Conservation (phyloP, 75 land plant species). For the Gnetum montanum region DNA sequence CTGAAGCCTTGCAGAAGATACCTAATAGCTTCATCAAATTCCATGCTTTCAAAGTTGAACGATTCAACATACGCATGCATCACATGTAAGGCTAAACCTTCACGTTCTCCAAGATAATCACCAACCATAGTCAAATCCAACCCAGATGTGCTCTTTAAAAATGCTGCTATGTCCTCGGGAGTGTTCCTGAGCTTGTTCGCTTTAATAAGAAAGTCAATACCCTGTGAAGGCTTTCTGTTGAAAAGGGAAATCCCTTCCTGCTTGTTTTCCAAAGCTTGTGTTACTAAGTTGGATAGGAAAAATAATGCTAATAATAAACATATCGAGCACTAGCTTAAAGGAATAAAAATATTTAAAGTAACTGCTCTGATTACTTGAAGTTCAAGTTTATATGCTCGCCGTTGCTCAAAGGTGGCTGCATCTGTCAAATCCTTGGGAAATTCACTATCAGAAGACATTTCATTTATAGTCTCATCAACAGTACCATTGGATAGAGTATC, state of each 20-base stretch:
- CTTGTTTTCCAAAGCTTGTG: slow-evolving; percentile 14
- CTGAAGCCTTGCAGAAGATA: slow-evolving; percentile 78
- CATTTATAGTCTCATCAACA: slow-evolving; percentile 33
- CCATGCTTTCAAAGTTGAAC: slow-evolving; percentile 70
- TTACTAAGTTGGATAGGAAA: no score
- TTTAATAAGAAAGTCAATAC: slow-evolving; percentile 69
- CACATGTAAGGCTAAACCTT: slow-evolving; percentile 73
- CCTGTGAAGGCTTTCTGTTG: slow-evolving; percentile 82
- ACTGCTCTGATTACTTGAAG: slow-evolving; percentile 53
- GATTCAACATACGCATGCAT: slow-evolving; percentile 98
- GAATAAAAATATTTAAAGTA: no score
- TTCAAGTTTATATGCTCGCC: slow-evolving; percentile 66
- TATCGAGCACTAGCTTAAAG: no score
- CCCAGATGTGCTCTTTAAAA: slow-evolving; percentile 55
- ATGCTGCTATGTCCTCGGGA: slow-evolving; percentile 74
- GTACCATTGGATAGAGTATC: slow-evolving; percentile 17
- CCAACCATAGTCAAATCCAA: slow-evolving; percentile 74
- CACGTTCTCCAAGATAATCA: slow-evolving; percentile 89
- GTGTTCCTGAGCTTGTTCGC: slow-evolving; percentile 60
- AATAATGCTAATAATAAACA: no score
- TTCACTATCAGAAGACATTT: slow-evolving; percentile 38
- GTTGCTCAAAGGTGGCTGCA: slow-evolving; percentile 67
- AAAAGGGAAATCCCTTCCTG: slow-evolving; percentile 82
- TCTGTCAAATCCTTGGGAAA: slow-evolving; percentile 36
- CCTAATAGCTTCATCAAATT: slow-evolving; percentile 82